Percentiles rank a stretch among this genome's conserved stretches.
Conservation (phyloP, 148 eudicot genomes). For the Salicornia ramosissima region DNA sequence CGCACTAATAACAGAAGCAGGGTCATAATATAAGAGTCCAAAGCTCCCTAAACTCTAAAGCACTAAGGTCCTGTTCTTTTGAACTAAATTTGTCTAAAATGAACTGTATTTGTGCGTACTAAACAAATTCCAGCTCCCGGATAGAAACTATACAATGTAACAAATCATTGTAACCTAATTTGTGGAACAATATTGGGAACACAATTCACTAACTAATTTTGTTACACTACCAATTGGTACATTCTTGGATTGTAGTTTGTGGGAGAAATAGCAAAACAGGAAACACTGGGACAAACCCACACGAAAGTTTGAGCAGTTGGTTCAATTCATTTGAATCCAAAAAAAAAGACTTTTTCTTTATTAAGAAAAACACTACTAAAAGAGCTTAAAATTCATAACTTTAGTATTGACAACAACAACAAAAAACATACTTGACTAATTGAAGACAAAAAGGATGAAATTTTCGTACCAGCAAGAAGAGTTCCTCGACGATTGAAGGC, state of each 20-base stretch:
- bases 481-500: conserved; percentile 96
- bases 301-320: no score
- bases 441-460: neutral
- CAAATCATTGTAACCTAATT: neutral
- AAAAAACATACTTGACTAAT: neutral
- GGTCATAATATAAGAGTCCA: neutral
- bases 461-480: conserved; percentile 78
- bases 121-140: no score
- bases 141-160: no score
- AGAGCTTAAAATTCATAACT: neutral
- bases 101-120: no score
- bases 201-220: no score
- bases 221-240: no score
- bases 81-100: no score
- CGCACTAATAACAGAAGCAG: neutral
- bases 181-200: no score
- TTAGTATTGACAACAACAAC: neutral
- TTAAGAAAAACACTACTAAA: neutral
- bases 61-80: neutral
- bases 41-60: neutral
- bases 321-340: no score
- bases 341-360: neutral
- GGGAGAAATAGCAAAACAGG: no score
- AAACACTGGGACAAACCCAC: no score
- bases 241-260: no score